Conservation (phyloP, 2,329 filamentous ascomycete species). For the Ophiosphaerella korrae region DNA sequence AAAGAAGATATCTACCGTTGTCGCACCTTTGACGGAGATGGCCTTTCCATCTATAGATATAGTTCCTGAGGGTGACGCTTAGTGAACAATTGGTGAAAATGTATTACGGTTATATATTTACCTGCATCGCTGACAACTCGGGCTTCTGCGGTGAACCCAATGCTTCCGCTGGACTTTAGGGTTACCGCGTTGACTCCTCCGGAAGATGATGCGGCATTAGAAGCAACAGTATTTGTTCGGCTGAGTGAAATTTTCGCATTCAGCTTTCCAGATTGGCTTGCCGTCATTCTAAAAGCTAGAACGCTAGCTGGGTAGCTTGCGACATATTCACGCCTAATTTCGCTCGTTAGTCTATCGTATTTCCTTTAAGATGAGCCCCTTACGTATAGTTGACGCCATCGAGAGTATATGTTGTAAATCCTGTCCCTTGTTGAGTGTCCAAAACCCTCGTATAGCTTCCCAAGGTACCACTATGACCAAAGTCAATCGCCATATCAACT, state of each 20-base stretch:
- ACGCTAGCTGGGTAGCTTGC: conserved; percentile 12
- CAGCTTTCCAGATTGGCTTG: conserved; percentile 8
- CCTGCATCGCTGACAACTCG: conserved; percentile 11
- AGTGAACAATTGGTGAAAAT: background rate
- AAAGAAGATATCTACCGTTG: conserved; percentile 19
- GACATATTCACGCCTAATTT: conserved; percentile 9
- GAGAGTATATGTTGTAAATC: conserved; percentile 5
- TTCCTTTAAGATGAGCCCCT: background rate
- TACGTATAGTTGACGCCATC: conserved; percentile 15
- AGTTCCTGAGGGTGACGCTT: conserved; percentile 2
- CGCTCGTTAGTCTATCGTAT: background rate
- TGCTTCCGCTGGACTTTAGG: conserved; percentile 2
- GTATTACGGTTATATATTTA: background rate
- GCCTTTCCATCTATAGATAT: conserved; percentile 4
- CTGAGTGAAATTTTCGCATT: conserved; percentile 11
- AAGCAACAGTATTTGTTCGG: conserved; percentile 5
- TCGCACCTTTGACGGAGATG: conserved; percentile 7
- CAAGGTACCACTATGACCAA: conserved; percentile 5
- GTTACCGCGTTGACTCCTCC: conserved; percentile 4
- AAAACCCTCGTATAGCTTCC: conserved; percentile 9
- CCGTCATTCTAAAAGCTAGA: conserved; percentile 4
- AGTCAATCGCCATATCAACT: conserved; percentile 6
- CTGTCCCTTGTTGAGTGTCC: conserved; percentile 12
- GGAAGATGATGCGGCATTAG: conserved; percentile 3
- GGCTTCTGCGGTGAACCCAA: conserved; percentile 12